Evolutionary conservation across 2,329 filamentous ascomycete genomes (phyloP).

Genomic region (Sporothrix inflata): DNA sequence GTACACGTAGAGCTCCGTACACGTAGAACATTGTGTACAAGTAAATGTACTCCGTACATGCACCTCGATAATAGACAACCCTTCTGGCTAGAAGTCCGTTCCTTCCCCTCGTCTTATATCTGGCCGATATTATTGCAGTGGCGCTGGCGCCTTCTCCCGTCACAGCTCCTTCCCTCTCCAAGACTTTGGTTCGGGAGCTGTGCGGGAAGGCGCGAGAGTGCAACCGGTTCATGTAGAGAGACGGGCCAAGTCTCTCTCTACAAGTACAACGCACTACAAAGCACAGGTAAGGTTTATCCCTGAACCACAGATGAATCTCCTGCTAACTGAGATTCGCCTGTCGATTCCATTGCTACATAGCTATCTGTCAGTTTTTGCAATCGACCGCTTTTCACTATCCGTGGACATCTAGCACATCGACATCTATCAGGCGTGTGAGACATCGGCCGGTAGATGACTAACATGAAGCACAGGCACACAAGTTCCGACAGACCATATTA

Average conservation of each 20-base stretch:
- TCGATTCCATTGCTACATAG: not conserved
- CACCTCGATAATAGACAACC: too few species aligned
- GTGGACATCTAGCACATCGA: not conserved
- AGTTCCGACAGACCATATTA: not conserved
- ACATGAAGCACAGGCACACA: not conserved
- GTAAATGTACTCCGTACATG: too few species aligned
- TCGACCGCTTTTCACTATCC: not conserved
- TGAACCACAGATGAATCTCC: not conserved
- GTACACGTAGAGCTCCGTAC: not conserved
- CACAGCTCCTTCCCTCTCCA: not conserved
- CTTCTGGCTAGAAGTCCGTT: not conserved
- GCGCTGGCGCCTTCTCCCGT: not conserved
- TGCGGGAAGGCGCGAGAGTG: slow-evolving; percentile 18
- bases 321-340: not conserved
- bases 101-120: not conserved
- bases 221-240: slow-evolving; percentile 17
- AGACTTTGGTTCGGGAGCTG: slow-evolving; percentile 18
- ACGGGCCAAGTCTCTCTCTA: slow-evolving; percentile 6
- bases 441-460: not conserved
- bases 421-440: not conserved
- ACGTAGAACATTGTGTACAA: not conserved
- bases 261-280: not conserved
- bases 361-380: not conserved
- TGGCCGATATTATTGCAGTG: not conserved
- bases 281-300: not conserved